These are phyloP conservation scores for Exophiala sp. DNA, from an alignment of 2,329 filamentous ascomycete genomes.

Conservation along the genomic window DNA sequence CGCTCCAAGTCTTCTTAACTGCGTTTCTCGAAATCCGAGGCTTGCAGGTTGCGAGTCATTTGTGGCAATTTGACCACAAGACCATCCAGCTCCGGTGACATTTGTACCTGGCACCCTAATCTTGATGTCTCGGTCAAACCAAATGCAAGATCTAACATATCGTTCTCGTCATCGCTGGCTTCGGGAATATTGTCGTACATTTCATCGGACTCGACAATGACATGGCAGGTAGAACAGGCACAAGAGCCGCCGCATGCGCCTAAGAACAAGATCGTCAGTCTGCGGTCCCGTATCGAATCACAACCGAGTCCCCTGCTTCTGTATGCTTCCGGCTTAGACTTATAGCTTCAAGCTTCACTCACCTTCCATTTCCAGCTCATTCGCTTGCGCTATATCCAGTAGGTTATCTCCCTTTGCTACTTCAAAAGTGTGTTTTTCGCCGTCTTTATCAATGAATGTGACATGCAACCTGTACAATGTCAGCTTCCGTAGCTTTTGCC, in stretches of 20 bases:
- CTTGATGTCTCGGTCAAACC: conserved; percentile 81
- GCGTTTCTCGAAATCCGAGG: conserved; percentile 70
- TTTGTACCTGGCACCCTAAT: conserved; percentile 84
- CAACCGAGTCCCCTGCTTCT: background rate
- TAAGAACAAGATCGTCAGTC: conserved; percentile 27
- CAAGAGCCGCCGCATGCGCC: conserved; percentile 92
- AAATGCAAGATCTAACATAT: conserved; percentile 88
- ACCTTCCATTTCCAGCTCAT: conserved; percentile 97
- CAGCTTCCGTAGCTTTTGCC: background rate
- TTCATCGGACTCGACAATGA: conserved; percentile 72
- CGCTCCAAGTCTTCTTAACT: background rate
- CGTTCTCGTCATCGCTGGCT: conserved; percentile 76
- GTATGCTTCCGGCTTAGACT: background rate
- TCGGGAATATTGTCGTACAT: conserved; percentile 76
- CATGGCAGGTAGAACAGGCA: conserved; percentile 89
- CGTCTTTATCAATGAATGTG: conserved; percentile 92
- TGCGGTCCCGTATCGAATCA: background rate
- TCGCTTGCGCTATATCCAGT: conserved; percentile 87
- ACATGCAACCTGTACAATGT: conserved; percentile 65
- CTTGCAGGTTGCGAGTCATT: conserved; percentile 95
- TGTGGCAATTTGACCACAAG: conserved; percentile 78
- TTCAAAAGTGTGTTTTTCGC: conserved; percentile 68
- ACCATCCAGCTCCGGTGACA: conserved; percentile 87
- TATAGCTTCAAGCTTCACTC: conserved; percentile 11
- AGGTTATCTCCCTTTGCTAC: conserved; percentile 88